Base-by-base conservation (phyloP, 192 early-diverging fungal genomes). In the Dimargaris verticillata region DNA sequence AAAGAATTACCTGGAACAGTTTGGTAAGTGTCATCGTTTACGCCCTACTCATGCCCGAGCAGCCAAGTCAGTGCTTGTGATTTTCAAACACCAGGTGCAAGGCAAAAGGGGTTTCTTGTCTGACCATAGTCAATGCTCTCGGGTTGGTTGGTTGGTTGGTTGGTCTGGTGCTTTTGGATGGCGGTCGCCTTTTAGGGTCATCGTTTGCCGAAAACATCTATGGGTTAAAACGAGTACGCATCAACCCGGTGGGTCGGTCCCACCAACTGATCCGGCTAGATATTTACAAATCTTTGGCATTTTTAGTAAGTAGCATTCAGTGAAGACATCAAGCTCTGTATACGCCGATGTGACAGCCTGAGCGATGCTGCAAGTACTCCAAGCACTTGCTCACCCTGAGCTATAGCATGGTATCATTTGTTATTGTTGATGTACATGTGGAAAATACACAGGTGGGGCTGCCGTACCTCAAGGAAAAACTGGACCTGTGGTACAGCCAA, bases 151-250 rank as follows among this genome's bases (percentile, higher is more conserved):
- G 7, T 41, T 33, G 12, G 24, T 28, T 6, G 20, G 3, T 66
- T 53, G 68, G 42, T 18, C 38, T 33, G 24, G 55, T 18, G 60
- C 44, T 51, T 44, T 42, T 55, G 33, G 44, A 3, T n/a, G 41
- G 52, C 15, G 44, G 13, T 22, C 47, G 17, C 17, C 47, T 38
- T 15, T 18, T 65, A 83, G 83, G 81, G 52, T 83, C 74, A 0
- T 88, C 88, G 14, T 90, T 90, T 69, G 80, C 88, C n/a, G 93
- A 95, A 70, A 84, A 88, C 70, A 93, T 95, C 73, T 95, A 95
- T 70, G 91, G 91, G 5, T 66, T 87, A 25, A 89, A 88, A 70
- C 72, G 92, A 54, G 80, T 83, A 25, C 74, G 81, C 7, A 68
- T 76, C 44, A 66, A 68, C 64, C 74, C 60, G 51, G 62, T 70